Conservation (phyloP, 73 alveolate species). For the Paramecium caudatum region DNA sequence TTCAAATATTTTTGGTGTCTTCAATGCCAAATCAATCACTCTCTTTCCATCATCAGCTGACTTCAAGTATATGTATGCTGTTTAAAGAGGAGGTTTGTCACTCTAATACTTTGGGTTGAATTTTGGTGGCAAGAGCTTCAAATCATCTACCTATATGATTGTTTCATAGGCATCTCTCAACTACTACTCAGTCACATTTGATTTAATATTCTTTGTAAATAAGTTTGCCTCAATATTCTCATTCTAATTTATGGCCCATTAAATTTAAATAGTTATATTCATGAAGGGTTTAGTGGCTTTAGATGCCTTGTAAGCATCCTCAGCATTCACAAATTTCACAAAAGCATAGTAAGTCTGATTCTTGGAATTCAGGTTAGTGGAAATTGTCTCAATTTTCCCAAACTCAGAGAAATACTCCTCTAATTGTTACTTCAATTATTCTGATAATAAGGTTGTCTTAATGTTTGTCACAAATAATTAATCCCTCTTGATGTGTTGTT, state of each 20-base stretch:
- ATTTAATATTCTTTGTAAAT: conserved; percentile 45
- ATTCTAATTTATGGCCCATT: conserved; percentile 44
- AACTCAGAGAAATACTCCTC: conserved; percentile 7
- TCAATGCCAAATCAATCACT: conserved; percentile 53
- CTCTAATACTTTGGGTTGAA: background rate
- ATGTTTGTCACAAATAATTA: background rate
- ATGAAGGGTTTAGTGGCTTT: conserved; percentile 1
- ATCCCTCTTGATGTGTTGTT: conserved; percentile 13
- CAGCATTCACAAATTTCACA: background rate
- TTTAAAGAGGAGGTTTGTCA: background rate
- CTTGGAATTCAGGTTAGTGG: background rate
- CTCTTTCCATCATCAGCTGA: conserved; percentile 67
- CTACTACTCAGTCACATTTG: conserved; percentile 45
- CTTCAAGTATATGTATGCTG: conserved; percentile 43
- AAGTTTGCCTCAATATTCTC: conserved; percentile 52
- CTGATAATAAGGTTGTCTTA: background rate
- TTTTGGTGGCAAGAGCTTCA: conserved; percentile 11
- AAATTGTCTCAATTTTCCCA: conserved; percentile 25
- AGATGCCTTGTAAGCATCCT: conserved; percentile 44
- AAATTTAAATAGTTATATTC: background rate
- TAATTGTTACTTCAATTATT: background rate
- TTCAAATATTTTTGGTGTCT: conserved; percentile 41
- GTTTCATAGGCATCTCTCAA: conserved; percentile 48
- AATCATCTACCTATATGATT: background rate
- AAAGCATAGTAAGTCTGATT: conserved; percentile 37